Conservation (phyloP, 2,329 filamentous ascomycete species). For the Allantophomopsis lycopodina region DNA sequence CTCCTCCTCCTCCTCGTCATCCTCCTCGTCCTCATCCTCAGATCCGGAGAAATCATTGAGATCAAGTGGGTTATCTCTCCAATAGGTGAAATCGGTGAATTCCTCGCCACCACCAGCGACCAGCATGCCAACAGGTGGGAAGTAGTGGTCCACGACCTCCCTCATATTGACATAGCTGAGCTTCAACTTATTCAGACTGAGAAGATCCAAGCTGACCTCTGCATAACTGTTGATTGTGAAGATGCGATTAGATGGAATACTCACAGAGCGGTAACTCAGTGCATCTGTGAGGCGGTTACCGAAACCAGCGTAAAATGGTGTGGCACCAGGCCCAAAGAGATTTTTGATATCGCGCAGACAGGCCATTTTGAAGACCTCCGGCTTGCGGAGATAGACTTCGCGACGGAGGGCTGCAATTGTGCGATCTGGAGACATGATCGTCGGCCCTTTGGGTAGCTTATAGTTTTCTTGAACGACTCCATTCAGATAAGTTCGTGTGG, state of each 20-base stretch:
- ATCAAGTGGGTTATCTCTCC: conserved; percentile 74
- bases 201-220: conserved; percentile 80
- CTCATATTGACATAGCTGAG: conserved; percentile 96
- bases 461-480: conserved; percentile 83
- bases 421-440: conserved; percentile 87
- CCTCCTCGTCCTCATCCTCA: conserved; percentile 47
- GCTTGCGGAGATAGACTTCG: conserved; percentile 90
- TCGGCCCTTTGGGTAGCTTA: conserved; percentile 75
- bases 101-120: conserved; percentile 85
- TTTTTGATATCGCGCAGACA: conserved; percentile 88
- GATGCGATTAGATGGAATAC: conserved; percentile 86
- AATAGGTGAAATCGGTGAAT: conserved; percentile 95
- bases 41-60: conserved; percentile 82
- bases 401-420: conserved; percentile 86
- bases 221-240: conserved; percentile 99
- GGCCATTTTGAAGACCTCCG: conserved; percentile 99
- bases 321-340: conserved; percentile 63
- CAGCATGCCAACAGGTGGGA: conserved; percentile 78
- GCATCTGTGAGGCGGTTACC: conserved; percentile 95
- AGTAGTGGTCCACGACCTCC: conserved; percentile 96
- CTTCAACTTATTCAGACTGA: conserved; percentile 88
- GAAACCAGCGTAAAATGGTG: conserved; percentile 93
- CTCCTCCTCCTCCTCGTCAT: conserved; percentile 34
- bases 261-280: conserved; percentile 87
- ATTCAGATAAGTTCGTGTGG: conserved; percentile 75